Percentiles rank a stretch among this genome's conserved stretches.
Evolutionary conservation across 2,329 filamentous ascomycete species (phyloP).

Genomic region (Gaeumannomyces tritici): DNA sequence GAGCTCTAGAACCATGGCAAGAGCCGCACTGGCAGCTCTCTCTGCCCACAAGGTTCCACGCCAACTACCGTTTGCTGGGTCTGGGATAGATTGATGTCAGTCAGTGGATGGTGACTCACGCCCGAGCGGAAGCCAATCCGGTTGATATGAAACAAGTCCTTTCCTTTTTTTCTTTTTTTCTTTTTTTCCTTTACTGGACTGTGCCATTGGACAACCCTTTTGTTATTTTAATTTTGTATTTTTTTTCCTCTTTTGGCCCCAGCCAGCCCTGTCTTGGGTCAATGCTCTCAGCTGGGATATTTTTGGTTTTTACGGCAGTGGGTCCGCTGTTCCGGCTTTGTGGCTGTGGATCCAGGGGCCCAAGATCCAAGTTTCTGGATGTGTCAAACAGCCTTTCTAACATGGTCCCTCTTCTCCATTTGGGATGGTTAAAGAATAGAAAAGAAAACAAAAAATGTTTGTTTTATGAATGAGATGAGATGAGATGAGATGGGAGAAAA

Average conservation of each 20-base stretch:
- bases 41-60: no score
- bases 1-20: background rate
- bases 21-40: background rate
- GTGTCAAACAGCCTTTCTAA: background rate
- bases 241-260: no score
- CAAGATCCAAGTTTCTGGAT: background rate
- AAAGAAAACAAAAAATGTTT: no score
- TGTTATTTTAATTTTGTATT: no score
- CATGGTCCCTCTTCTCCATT: background rate
- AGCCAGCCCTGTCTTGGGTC: no score
- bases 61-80: background rate
- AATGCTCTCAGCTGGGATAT: no score
- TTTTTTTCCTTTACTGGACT: no score
- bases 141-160: background rate
- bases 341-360: background rate
- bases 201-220: no score
- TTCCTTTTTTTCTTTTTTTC: background rate
- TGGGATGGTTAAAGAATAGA: background rate
- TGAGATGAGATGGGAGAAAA: background rate
- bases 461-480: no score
- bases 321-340: no score
- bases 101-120: background rate
- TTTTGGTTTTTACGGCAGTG: no score
- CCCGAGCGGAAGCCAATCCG: background rate
- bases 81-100: background rate